Conservation (phyloP, 345 rosid species). For the Murraya paniculata region DNA sequence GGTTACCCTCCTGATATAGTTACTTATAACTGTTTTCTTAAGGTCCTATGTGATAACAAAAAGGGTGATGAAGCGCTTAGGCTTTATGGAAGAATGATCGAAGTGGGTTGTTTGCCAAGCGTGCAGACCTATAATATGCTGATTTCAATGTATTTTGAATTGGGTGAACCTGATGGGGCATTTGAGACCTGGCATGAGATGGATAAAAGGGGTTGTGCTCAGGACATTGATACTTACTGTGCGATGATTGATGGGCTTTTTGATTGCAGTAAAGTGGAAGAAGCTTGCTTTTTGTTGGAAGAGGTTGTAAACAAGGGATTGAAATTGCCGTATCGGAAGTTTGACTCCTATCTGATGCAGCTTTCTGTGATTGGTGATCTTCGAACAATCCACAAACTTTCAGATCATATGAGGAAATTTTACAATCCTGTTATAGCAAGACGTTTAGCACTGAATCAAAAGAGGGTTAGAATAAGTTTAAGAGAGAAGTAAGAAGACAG, state of each 20-base stretch:
- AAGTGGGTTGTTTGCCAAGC: slow-evolving; percentile 69
- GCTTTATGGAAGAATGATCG: slow-evolving; percentile 64
- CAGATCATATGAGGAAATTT: slow-evolving; percentile 79
- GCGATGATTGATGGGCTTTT: slow-evolving; percentile 91
- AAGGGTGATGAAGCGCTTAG: slow-evolving; percentile 66
- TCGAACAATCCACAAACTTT: slow-evolving; percentile 65
- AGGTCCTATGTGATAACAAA: slow-evolving; percentile 69
- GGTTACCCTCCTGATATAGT: slow-evolving; percentile 91
- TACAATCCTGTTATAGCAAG: slow-evolving; percentile 86
- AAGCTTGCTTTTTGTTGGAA: slow-evolving; percentile 69
- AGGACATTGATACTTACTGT: slow-evolving; percentile 68
- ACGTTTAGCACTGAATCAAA: slow-evolving; percentile 66
- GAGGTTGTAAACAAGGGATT: slow-evolving; percentile 63
- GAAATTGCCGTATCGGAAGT: slow-evolving; percentile 65
- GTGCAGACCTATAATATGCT: slow-evolving; percentile 88
- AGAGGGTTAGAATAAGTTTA: slow-evolving; percentile 58
- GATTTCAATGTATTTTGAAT: slow-evolving; percentile 66
- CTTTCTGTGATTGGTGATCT: slow-evolving; percentile 72
- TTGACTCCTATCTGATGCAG: slow-evolving; percentile 76
- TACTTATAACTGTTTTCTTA: slow-evolving; percentile 84
- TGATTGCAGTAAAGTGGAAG: slow-evolving; percentile 54
- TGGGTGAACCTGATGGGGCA: slow-evolving; percentile 73
- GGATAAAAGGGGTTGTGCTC: slow-evolving; percentile 57
- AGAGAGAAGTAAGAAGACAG: slow-evolving; percentile 47
- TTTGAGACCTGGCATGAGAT: slow-evolving; percentile 80